These are phyloP conservation scores for Oropetium thomaeum DNA, from an alignment of 176 grass and related monocot genomes.

Conservation along the genomic window DNA sequence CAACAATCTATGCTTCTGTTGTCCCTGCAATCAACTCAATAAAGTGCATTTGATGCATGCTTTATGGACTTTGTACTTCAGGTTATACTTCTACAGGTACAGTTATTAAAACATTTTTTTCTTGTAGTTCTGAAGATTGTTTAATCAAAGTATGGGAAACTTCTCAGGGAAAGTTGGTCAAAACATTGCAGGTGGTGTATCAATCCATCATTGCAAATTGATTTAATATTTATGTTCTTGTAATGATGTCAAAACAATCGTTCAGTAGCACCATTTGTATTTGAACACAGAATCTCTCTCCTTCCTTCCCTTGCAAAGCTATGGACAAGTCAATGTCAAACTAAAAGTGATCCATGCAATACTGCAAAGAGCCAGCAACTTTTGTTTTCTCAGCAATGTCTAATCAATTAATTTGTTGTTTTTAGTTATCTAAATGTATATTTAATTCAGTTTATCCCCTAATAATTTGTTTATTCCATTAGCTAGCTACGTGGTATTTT, in stretches of 20 bases:
- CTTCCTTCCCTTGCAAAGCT: neutral
- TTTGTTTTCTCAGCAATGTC: neutral
- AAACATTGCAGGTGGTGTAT: slow-evolving; percentile 75
- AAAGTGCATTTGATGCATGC: neutral
- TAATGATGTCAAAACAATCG: neutral
- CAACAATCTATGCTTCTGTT: neutral
- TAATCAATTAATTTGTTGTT: neutral
- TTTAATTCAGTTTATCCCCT: neutral
- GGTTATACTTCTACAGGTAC: neutral
- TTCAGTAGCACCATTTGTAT: neutral
- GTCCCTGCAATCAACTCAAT: neutral
- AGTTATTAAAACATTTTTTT: slow-evolving; percentile 18
- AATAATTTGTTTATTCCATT: neutral
- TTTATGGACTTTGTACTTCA: neutral
- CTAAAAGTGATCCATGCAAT: neutral
- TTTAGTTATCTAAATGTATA: neutral
- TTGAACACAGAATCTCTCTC: neutral
- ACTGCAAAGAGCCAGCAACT: neutral
- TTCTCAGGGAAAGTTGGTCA: slow-evolving; percentile 86
- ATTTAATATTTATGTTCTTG: neutral
- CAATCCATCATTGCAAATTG: slow-evolving; percentile 1
- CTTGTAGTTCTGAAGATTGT: slow-evolving; percentile 93
- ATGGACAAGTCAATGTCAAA: neutral
- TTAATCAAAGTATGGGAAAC: slow-evolving; percentile 98
- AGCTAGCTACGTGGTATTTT: neutral